Percentiles rank a stretch among this genome's conserved stretches.
Evolutionary conservation across 2,329 filamentous ascomycete genomes (phyloP).

Genomic region (Penicillium sclerotigenum): DNA sequence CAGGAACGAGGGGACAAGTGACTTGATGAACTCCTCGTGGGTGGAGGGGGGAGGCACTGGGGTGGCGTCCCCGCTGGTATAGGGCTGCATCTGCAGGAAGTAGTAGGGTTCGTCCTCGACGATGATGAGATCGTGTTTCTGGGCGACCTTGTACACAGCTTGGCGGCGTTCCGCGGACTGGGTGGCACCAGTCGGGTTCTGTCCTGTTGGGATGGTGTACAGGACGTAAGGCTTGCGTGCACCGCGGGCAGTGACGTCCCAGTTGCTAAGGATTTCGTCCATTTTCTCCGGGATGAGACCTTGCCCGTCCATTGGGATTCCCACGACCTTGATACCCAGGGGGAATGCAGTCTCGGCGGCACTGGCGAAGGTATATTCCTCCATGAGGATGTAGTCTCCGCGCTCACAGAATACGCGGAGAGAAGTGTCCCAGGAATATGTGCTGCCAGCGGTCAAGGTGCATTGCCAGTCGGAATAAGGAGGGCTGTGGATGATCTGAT

Average conservation of each 20-base stretch:
- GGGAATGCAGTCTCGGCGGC: constrained; percentile 64
- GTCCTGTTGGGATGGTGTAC: constrained; percentile 74
- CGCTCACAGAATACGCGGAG: constrained; percentile 76
- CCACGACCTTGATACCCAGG: constrained; percentile 59
- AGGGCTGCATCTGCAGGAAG: constrained; percentile 80
- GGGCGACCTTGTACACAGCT: constrained; percentile 72
- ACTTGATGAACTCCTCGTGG: constrained; percentile 69
- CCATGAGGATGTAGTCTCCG: constrained; percentile 75
- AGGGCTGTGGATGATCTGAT: constrained; percentile 70
- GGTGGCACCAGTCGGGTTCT: constrained; percentile 88
- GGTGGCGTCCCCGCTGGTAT: constrained; percentile 55
- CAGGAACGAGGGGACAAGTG: constrained; percentile 71
- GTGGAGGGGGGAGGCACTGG: constrained; percentile 56
- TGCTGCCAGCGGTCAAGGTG: constrained; percentile 79
- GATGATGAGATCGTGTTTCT: constrained; percentile 82
- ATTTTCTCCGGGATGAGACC: constrained; percentile 62
- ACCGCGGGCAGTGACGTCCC: constrained; percentile 58
- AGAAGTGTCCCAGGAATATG: constrained; percentile 77
- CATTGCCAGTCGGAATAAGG: constrained; percentile 90
- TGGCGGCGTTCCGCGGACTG: constrained; percentile 65
- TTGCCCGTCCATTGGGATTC: constrained; percentile 63
- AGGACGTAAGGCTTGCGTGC: constrained; percentile 64
- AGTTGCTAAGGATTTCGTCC: constrained; percentile 62
- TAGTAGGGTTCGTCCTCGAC: constrained; percentile 95
- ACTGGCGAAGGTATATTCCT: constrained; percentile 87